Evolutionary conservation across 768 basidiomycete species (phyloP), one percentile per base, ranked within the genome.

Genomic region (Lyophyllum atratum): DNA sequence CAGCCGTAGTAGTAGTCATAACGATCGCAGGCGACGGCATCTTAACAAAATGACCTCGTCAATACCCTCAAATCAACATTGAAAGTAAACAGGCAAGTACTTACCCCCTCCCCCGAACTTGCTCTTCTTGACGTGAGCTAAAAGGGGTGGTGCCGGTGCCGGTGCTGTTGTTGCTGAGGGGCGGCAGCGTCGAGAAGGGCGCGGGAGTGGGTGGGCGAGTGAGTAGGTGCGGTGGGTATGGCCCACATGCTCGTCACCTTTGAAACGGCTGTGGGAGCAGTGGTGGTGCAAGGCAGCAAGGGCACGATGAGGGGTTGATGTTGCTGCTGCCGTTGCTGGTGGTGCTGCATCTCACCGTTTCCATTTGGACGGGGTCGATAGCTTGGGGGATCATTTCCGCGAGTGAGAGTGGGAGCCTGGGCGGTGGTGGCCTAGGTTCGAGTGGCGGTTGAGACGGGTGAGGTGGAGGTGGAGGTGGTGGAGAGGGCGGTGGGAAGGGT

Each of bases 71-170:
- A n/a, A n/a, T n/a, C n/a, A n/a, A n/a, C n/a, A n/a, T n/a, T n/a
- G n/a, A n/a, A n/a, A n/a, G n/a, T n/a, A n/a, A n/a, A n/a, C n/a
- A n/a, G n/a, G n/a, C n/a, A n/a, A 52, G 56, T 46, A 65, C 53
- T 37, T 49, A 54, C 46, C 42, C 51, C 60, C 50, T 47, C 68
- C 67, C 1, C 72, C 64, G 54, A 73, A 80, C 68, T 89, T 87
- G 33, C 70, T 70, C 73, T 88, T 88, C 74, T 89, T 89, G 17
- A 78, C 79, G 2, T 87, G 87, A 2, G 89, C 86, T n/a, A n/a
- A n/a, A n/a, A 51, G 52, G 42, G 50, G 42, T 56, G 24, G 50
- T 5, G 6, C 4, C 22, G 49, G 17, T 26, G 26, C 5, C 8
- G 50, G 19, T 40, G 49, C 24, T 34, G 52, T 11, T 21, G 49